These are phyloP conservation scores for Salix koriyanagi DNA, from an alignment of 345 rosid species.

Conservation along the genomic window DNA sequence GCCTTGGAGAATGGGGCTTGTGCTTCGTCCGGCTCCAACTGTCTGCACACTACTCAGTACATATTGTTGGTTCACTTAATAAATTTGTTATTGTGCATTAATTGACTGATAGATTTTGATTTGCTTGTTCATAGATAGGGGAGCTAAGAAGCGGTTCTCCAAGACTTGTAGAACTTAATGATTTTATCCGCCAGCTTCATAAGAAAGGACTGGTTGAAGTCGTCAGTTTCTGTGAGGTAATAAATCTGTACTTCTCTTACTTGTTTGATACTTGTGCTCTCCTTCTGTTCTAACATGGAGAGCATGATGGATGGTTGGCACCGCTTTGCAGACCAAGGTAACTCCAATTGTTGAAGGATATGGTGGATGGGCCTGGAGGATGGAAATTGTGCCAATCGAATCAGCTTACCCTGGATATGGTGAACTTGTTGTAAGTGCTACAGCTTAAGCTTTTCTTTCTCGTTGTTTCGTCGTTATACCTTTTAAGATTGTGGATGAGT, in stretches of 20 bases:
- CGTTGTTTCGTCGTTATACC: neutral
- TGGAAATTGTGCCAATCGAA: slow-evolving; percentile 94
- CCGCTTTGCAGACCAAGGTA: slow-evolving; percentile 73
- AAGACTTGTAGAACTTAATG: slow-evolving; percentile 73
- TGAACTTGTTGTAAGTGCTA: slow-evolving; percentile 75
- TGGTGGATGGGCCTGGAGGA: slow-evolving; percentile 94
- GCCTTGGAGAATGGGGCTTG: slow-evolving; percentile 99
- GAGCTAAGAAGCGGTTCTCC: slow-evolving; percentile 96
- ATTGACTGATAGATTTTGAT: slow-evolving; percentile 11
- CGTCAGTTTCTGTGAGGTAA: slow-evolving; percentile 96
- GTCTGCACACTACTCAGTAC: slow-evolving; percentile 40
- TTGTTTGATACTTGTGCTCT: neutral
- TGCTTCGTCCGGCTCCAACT: slow-evolving; percentile 90
- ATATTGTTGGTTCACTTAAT: neutral
- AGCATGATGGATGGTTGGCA: neutral
- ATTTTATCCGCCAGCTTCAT: slow-evolving; percentile 72
- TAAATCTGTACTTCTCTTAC: neutral
- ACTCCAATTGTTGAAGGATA: slow-evolving; percentile 97
- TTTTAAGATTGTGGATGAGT: neutral
- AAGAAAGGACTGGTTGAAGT: slow-evolving; percentile 78
- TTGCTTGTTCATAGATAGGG: slow-evolving; percentile 53
- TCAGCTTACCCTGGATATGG: slow-evolving; percentile 99
- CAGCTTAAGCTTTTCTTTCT: neutral
- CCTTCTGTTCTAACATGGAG: neutral
- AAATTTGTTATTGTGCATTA: neutral